Percentiles rank a stretch among this genome's conserved stretches.
Conservation (phyloP, 106 monocot genomes). For the Phalaenopsis equestris region DNA sequence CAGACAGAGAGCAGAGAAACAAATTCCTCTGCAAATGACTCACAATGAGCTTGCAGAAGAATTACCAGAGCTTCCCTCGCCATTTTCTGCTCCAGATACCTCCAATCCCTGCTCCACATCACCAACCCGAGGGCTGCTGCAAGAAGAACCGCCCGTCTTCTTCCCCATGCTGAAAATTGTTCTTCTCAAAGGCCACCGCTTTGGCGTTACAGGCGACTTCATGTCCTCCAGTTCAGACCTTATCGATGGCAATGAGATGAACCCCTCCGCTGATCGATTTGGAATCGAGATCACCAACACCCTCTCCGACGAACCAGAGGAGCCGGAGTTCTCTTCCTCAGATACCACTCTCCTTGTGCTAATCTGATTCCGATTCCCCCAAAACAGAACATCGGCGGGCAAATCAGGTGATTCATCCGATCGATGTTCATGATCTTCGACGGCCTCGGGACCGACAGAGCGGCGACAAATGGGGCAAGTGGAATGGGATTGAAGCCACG, state of each 20-base stretch:
- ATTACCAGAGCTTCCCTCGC: not conserved
- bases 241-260: conserved; percentile 5
- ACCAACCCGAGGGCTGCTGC: conserved; percentile 2
- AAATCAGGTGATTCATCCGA: conserved; percentile 13
- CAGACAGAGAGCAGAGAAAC: too few species aligned
- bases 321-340: not conserved
- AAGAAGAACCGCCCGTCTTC: conserved; percentile 7
- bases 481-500: conserved; percentile 48
- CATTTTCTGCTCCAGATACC: not conserved
- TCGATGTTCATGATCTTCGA: not conserved
- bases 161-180: conserved; percentile 24
- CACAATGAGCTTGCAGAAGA: too few species aligned
- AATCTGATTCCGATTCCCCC: conserved; percentile 21
- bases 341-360: not conserved
- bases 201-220: conserved; percentile 3
- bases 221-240: conserved; percentile 1
- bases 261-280: conserved; percentile 6
- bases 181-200: conserved; percentile 12
- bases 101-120: conserved; percentile 21
- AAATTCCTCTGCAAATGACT: too few species aligned
- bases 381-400: conserved; percentile 17
- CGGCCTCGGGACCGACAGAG: conserved; percentile 1
- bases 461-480: conserved; percentile 58
- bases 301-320: not conserved
- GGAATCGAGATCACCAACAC: conserved; percentile 19